Percentiles rank a stretch among this genome's conserved stretches.
Evolutionary conservation across 345 rosid species (phyloP).

Genomic region (Odontarrhena argentea): DNA sequence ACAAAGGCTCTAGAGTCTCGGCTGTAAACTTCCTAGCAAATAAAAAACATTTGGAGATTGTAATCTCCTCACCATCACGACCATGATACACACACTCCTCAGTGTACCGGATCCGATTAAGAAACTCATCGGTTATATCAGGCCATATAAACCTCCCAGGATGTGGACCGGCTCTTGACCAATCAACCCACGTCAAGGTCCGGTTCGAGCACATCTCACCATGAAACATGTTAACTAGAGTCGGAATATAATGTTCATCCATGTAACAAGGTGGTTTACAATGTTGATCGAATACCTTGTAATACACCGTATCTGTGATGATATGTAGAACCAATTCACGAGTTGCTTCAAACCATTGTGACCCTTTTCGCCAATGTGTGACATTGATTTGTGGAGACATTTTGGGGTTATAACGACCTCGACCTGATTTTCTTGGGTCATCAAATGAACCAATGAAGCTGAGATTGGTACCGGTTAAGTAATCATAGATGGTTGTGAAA

Average conservation of each 20-base stretch:
- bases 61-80: constrained; percentile 14
- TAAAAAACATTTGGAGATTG: constrained; percentile 45
- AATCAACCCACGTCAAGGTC: constrained; percentile 69
- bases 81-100: constrained; percentile 56
- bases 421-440: constrained; percentile 49
- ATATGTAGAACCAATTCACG: constrained; percentile 54
- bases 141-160: constrained; percentile 54
- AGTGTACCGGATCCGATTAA: constrained; percentile 47
- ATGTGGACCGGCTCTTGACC: constrained; percentile 68
- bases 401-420: constrained; percentile 63
- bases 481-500: constrained; percentile 55
- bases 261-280: constrained; percentile 63
- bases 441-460: constrained; percentile 57
- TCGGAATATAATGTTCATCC: constrained; percentile 79
- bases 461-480: constrained; percentile 51
- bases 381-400: constrained; percentile 60
- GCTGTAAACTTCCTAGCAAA: constrained; percentile 73
- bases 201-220: constrained; percentile 50
- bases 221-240: constrained; percentile 48
- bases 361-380: constrained; percentile 76
- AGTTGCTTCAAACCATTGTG: constrained; percentile 76
- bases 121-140: constrained; percentile 54
- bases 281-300: constrained; percentile 44
- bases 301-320: constrained; percentile 52
- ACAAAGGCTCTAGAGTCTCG: constrained; percentile 53